phyloP scores from a whole-genome alignment of 805 yeast species.

The Pichia sporocuriosa region DNA sequence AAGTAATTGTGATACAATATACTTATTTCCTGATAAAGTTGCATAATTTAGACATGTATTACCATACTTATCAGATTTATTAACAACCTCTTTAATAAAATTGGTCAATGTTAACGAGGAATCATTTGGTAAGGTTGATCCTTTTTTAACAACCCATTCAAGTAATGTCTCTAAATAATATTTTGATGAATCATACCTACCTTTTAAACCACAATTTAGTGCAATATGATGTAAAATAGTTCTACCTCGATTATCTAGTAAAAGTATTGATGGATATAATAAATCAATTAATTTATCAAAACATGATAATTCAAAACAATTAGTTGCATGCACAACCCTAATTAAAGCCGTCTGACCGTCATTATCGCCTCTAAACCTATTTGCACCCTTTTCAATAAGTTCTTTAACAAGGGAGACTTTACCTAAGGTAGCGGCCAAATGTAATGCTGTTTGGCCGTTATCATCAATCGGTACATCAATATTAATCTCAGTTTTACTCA shows the following conservation, averaged over 20 bases:
- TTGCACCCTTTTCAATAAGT: constrained; percentile 60
- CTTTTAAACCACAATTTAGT: constrained; percentile 68
- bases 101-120: constrained; percentile 44
- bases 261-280: constrained; percentile 65
- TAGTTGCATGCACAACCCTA: constrained; percentile 77
- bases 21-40: constrained; percentile 77
- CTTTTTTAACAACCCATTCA: constrained; percentile 69
- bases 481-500: constrained; percentile 31
- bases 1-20: constrained; percentile 71
- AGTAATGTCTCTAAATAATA: constrained; percentile 66
- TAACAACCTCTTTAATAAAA: constrained; percentile 66
- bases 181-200: constrained; percentile 63
- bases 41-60: constrained; percentile 93
- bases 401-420: constrained; percentile 61
- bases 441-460: constrained; percentile 87
- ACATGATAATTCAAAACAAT: constrained; percentile 70
- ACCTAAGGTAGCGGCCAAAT: constrained; percentile 94
- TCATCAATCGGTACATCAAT: constrained; percentile 88
- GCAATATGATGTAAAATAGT: constrained; percentile 86
- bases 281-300: constrained; percentile 65
- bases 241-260: constrained; percentile 63
- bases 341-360: constrained; percentile 85
- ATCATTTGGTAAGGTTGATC: constrained; percentile 35
- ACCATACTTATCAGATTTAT: constrained; percentile 88
- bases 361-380: constrained; percentile 64